These are phyloP conservation scores for Crotalaria pallida DNA, from an alignment of 306 rosid genomes.

Conservation along the genomic window DNA sequence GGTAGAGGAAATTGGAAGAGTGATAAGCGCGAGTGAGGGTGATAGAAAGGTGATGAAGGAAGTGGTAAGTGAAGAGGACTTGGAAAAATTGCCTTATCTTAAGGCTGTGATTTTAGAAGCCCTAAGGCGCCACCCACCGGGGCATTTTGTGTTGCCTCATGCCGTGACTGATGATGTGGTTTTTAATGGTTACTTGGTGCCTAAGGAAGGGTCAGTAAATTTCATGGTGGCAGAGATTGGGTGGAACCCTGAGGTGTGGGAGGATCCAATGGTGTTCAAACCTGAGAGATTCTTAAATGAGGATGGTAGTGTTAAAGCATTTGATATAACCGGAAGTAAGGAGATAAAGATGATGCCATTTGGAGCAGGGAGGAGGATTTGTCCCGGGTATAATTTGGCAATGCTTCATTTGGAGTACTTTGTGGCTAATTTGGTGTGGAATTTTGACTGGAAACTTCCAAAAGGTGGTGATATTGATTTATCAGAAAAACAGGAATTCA, in stretches of 20 bases:
- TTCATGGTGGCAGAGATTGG: conserved; percentile 36
- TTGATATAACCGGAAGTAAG: conserved; percentile 14
- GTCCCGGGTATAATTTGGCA: conserved; percentile 24
- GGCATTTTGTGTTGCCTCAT: conserved; percentile 12
- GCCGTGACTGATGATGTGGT: conserved; percentile 17
- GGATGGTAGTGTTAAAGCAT: neutral
- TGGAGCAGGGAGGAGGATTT: conserved; percentile 35
- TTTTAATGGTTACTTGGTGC: conserved; percentile 15
- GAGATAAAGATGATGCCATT: conserved; percentile 37
- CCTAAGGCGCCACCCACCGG: conserved; percentile 28
- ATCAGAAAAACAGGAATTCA: conserved; percentile 26
- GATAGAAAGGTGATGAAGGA: neutral
- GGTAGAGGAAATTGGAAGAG: conserved; percentile 10
- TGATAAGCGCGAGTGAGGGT: neutral
- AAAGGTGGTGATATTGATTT: conserved; percentile 16
- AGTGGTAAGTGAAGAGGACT: conserved; percentile 33
- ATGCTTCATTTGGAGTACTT: conserved; percentile 30
- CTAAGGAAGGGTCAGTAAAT: conserved; percentile 5
- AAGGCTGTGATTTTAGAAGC: conserved; percentile 33
- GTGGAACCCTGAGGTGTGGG: conserved; percentile 33
- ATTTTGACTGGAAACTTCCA: conserved; percentile 21
- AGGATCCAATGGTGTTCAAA: conserved; percentile 28
- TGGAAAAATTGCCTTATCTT: conserved; percentile 16
- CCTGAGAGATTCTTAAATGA: conserved; percentile 26
- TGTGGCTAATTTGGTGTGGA: conserved; percentile 31